These are phyloP conservation scores for Neurospora sp. DNA, from an alignment of 2,329 filamentous ascomycete species.

Conservation along the genomic window DNA sequence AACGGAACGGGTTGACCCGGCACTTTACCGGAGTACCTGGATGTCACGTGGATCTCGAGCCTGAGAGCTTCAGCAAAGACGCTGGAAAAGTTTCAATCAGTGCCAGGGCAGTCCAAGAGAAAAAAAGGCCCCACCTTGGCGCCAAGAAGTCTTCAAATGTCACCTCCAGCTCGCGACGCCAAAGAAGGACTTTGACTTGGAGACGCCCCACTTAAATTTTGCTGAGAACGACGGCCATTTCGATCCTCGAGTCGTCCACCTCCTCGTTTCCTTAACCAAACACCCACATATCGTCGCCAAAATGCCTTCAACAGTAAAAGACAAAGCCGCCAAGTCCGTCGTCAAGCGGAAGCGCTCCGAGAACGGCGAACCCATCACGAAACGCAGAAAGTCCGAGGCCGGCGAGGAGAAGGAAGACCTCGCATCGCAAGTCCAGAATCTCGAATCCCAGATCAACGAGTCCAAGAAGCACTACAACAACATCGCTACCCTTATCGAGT, in stretches of 20 bases:
- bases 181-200: slow-evolving; percentile 4
- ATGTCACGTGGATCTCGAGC: slow-evolving; percentile 26
- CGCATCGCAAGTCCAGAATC: slow-evolving; percentile 57
- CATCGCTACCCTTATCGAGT: slow-evolving; percentile 61
- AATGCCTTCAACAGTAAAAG: slow-evolving; percentile 8
- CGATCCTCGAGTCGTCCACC: neutral
- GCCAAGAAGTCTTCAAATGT: neutral
- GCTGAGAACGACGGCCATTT: neutral
- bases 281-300: neutral
- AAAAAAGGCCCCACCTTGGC: neutral
- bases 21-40: slow-evolving; percentile 39
- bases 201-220: slow-evolving; percentile 14
- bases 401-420: slow-evolving; percentile 38
- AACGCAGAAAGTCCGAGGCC: slow-evolving; percentile 40
- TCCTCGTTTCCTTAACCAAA: neutral
- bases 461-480: slow-evolving; percentile 90
- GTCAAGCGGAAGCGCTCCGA: slow-evolving; percentile 43
- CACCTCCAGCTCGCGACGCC: neutral
- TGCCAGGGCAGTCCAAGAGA: neutral
- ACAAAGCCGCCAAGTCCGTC: slow-evolving; percentile 3
- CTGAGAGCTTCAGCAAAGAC: slow-evolving; percentile 21
- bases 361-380: slow-evolving; percentile 34
- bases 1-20: slow-evolving; percentile 25
- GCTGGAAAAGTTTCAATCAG: neutral
- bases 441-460: slow-evolving; percentile 74